Evolutionary conservation across 2,329 filamentous ascomycete species (phyloP).

Genomic region (Alternaria gansuensis): DNA sequence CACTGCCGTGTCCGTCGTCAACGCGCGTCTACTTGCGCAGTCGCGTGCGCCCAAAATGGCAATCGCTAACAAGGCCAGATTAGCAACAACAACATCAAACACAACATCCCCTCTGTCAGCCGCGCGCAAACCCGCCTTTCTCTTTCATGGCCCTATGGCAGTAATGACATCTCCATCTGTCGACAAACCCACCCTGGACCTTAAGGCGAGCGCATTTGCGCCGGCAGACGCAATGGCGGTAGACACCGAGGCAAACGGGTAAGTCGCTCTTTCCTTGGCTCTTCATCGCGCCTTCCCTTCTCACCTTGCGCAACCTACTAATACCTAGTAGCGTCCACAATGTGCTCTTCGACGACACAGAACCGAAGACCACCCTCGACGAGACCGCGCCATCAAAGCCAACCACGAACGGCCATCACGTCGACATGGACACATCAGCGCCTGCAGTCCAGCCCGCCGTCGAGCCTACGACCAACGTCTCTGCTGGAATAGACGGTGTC

Average conservation of each 20-base stretch:
- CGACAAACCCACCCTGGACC: slow-evolving; percentile 55
- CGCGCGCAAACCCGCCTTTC: slow-evolving; percentile 35
- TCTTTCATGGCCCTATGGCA: slow-evolving; percentile 53
- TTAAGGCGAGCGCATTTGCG: slow-evolving; percentile 61
- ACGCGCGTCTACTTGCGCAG: slow-evolving; percentile 28
- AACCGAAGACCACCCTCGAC: slow-evolving; percentile 28
- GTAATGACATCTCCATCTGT: slow-evolving; percentile 53
- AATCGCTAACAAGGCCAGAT: slow-evolving; percentile 30
- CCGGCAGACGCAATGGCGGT: slow-evolving; percentile 63
- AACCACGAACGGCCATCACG: slow-evolving; percentile 46
- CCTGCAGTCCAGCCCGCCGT: slow-evolving; percentile 42
- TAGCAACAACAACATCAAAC: slow-evolving; percentile 24
- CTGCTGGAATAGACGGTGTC: slow-evolving; percentile 55
- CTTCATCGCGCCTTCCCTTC: slow-evolving; percentile 21
- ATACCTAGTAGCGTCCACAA: slow-evolving; percentile 42
- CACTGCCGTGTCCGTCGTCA: slow-evolving; percentile 17
- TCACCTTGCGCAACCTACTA: slow-evolving; percentile 27
- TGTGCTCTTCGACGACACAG: slow-evolving; percentile 49
- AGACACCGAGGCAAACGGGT: slow-evolving; percentile 67
- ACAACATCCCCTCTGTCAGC: slow-evolving; percentile 23
- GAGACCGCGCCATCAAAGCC: slow-evolving; percentile 38
- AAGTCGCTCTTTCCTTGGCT: slow-evolving; percentile 55
- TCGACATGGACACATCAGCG: slow-evolving; percentile 34
- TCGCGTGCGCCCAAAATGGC: slow-evolving; percentile 28
- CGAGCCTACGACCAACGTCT: slow-evolving; percentile 54